Evolutionary conservation across 192 early-diverging fungal species (phyloP).

Genomic region (Oehlia diaphana): DNA sequence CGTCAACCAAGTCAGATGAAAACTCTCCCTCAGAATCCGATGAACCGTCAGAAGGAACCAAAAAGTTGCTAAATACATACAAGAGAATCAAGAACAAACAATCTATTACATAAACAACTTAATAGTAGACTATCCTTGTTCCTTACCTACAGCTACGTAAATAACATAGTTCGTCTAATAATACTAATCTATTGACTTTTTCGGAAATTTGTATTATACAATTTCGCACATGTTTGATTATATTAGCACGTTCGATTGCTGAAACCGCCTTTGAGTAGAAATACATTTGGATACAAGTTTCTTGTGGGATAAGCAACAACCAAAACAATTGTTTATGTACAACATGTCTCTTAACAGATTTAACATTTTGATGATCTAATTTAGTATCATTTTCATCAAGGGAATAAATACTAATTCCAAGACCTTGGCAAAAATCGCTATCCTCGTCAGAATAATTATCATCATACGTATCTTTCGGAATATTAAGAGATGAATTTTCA

Average conservation of each 20-base stretch:
- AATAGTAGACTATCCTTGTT: not conserved
- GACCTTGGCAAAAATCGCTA: constrained; percentile 50
- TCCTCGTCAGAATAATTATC: constrained; percentile 11
- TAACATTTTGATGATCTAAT: not conserved
- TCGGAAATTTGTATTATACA: constrained; percentile 61
- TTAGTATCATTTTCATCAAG: constrained; percentile 25
- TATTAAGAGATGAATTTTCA: not conserved
- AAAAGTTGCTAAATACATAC: constrained; percentile 48
- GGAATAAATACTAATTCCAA: constrained; percentile 47
- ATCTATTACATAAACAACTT: not conserved
- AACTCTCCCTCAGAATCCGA: constrained; percentile 54
- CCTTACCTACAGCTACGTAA: constrained; percentile 63
- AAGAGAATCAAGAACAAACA: not conserved
- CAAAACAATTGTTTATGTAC: constrained; percentile 55
- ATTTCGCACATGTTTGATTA: constrained; percentile 53
- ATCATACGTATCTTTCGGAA: not conserved
- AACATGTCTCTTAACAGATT: not conserved
- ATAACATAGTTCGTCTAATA: constrained; percentile 63
- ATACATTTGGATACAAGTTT: constrained; percentile 56
- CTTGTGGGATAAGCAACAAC: constrained; percentile 60
- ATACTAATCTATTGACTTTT: constrained; percentile 63
- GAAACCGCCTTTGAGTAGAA: constrained; percentile 68
- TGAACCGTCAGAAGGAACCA: constrained; percentile 47
- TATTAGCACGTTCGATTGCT: constrained; percentile 48
- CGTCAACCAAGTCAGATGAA: constrained; percentile 18